phyloP scores from a whole-genome alignment of 768 basidiomycete species.

The Tylopilus felleus region DNA sequence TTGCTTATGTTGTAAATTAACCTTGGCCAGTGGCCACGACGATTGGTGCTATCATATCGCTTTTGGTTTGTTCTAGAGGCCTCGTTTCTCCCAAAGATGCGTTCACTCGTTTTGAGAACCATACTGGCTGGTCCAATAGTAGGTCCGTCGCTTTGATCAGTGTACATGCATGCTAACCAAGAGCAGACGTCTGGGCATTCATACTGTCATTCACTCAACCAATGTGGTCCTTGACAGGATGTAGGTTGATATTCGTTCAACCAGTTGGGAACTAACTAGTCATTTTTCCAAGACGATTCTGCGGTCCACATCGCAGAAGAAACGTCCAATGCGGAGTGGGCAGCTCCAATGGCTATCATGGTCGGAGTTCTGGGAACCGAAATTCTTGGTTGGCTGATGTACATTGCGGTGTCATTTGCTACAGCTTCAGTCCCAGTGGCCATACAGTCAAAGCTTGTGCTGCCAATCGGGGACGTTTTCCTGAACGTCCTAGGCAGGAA shows the following conservation, averaged over 20 bases:
- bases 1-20: not conserved
- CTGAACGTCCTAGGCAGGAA: slow-evolving; percentile 37
- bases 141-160: not conserved
- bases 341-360: slow-evolving; percentile 45
- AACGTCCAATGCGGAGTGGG: slow-evolving; percentile 39
- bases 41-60: slow-evolving; percentile 13
- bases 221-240: slow-evolving; percentile 26
- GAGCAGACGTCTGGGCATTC: slow-evolving; percentile 21
- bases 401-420: slow-evolving; percentile 43
- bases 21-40: slow-evolving; percentile 9
- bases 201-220: slow-evolving; percentile 26
- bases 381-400: slow-evolving; percentile 41
- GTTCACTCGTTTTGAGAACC: slow-evolving; percentile 26
- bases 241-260: not conserved
- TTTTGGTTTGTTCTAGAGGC: slow-evolving; percentile 18
- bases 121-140: slow-evolving; percentile 24
- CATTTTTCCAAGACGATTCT: slow-evolving; percentile 37
- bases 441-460: slow-evolving; percentile 30
- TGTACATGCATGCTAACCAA: not conserved
- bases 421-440: slow-evolving; percentile 36
- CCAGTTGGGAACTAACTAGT: too few species aligned
- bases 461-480: slow-evolving; percentile 43
- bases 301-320: slow-evolving; percentile 48
- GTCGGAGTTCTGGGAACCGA: slow-evolving; percentile 39
- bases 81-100: slow-evolving; percentile 15